Base-by-base conservation (phyloP, 2,329 filamentous ascomycete genomes). In the Nakataea oryzae region DNA sequence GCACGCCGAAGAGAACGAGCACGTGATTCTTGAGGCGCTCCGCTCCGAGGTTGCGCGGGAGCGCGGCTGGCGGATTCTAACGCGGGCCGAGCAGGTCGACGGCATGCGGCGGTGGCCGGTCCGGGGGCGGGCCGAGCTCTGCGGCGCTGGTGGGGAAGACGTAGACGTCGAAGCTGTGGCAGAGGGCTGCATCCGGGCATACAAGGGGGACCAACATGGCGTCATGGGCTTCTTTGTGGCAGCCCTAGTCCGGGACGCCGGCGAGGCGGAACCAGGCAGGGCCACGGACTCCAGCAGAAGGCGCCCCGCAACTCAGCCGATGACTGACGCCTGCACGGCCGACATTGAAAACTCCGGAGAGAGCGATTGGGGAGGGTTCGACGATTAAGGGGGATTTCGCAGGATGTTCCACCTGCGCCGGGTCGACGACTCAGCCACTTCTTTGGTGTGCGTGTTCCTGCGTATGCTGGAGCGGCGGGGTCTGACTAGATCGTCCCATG, bases 171-270 rank as follows among this genome's bases (percentile, higher is more conserved):
- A 64, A 7, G 68, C 79, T 3, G 72, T 90, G 1, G 83, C 86
- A 7, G 87, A 93, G 29, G 89, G 83, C 3, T 96, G 92, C 70
- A 88, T 97, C 62, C 81, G 93, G 63, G 90, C 91, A 34, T 87
- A 89, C 73, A 90, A 93, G 68, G 89, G 86, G 29, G 91, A 93
- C 67, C 87, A 86, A 12, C 84, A 89, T 65, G 91, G 92, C 0
- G 90, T 93, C 0, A 96, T 97, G 84, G 93, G 95, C 0, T 97
- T 99, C 74, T 99, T 99, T 69, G 90, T 97, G 26, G 91, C 86
- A n/a, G 91, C 83, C 0, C 96, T 99, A 74, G 82, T 91, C 3
- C 80, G 90, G 61, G 83, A 88, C 12, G 61, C 57, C 7, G 62
- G 21, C 17, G 61, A 32, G 6, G 54, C 17, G 3, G 58, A 27